phyloP scores from a whole-genome alignment of 208 protist genomes.

The Naegleria fowleri region DNA sequence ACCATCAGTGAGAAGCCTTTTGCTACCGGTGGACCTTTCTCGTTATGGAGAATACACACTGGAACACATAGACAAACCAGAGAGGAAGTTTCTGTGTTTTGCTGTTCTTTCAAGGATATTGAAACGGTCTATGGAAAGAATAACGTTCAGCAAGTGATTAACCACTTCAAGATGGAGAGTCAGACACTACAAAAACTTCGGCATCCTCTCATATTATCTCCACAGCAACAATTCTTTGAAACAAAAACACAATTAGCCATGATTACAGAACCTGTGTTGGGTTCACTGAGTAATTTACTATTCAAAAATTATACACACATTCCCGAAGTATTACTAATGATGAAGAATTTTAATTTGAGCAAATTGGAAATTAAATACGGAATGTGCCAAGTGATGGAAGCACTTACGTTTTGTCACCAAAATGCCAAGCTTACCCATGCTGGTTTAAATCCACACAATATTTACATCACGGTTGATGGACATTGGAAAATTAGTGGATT shows the following conservation, averaged over 20 bases:
- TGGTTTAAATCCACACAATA: not conserved
- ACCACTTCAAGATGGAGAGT: not conserved
- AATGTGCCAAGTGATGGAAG: slow-evolving; percentile 30
- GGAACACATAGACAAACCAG: slow-evolving; percentile 2
- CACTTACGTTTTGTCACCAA: slow-evolving; percentile 16
- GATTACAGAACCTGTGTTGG: slow-evolving; percentile 18
- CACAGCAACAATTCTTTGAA: not conserved
- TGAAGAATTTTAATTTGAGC: not conserved
- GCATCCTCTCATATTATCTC: slow-evolving; percentile 11
- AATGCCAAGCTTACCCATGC: slow-evolving; percentile 4
- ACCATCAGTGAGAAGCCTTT: not conserved
- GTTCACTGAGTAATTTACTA: not conserved
- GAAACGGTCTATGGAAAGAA: not conserved
- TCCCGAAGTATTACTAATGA: not conserved
- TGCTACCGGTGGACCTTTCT: not conserved
- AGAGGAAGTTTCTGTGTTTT: slow-evolving; percentile 14
- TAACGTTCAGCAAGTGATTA: not conserved
- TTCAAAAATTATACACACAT: not conserved
- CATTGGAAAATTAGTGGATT: slow-evolving; percentile 25
- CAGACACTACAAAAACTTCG: not conserved
- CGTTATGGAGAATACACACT: slow-evolving; percentile 9
- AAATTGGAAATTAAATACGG: slow-evolving; percentile 17
- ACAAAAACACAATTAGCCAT: not conserved
- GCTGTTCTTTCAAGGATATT: slow-evolving; percentile 7
- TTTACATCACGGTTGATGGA: not conserved